Evolutionary conservation across 179 eudicot genomes (phyloP).

Genomic region (Kewa caespitosa): DNA sequence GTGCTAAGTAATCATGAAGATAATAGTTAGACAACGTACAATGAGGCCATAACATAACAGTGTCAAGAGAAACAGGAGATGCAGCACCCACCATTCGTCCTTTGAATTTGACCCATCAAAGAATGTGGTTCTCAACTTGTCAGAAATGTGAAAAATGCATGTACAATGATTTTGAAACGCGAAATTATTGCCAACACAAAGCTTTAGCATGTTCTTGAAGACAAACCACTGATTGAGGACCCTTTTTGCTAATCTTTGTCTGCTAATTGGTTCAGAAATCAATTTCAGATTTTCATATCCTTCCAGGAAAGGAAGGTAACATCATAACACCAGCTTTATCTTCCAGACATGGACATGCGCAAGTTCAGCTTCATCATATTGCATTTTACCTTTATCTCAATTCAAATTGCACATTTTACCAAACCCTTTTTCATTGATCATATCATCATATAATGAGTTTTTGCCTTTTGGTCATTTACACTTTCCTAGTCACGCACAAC

Average conservation of each 20-base stretch:
- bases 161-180: constrained; percentile 11
- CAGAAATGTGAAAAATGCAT: not conserved
- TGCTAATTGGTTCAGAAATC: constrained; percentile 13
- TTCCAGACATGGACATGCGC: not conserved
- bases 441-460: not conserved
- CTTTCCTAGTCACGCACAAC: not conserved
- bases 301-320: not conserved
- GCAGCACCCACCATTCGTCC: too few species aligned
- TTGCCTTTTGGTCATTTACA: not conserved
- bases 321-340: not conserved
- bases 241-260: constrained; percentile 6
- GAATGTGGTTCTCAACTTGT: too few species aligned
- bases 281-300: constrained; percentile 13
- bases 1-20: too few species aligned
- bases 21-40: too few species aligned
- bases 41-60: too few species aligned
- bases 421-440: too few species aligned
- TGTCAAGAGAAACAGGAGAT: too few species aligned
- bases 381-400: not conserved
- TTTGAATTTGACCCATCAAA: too few species aligned
- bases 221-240: not conserved
- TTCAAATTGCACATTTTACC: not conserved
- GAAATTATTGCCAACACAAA: not conserved
- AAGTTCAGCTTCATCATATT: constrained; percentile 5
- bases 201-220: not conserved